Evolutionary conservation across 169 alveolate genomes (phyloP).

Genomic region (Hammondia hammondi): DNA sequence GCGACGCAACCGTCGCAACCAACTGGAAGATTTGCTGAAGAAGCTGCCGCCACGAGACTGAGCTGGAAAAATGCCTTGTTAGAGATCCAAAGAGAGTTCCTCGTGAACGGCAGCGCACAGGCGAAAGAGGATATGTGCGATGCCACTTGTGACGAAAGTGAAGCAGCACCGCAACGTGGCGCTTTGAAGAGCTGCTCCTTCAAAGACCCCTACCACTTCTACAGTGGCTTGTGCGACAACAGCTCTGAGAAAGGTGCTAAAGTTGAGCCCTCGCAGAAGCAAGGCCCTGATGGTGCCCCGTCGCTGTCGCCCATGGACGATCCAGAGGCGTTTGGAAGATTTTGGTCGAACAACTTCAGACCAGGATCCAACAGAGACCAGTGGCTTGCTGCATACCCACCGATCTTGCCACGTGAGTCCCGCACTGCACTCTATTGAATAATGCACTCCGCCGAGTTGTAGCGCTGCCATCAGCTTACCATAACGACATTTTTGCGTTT

Average conservation of each 20-base stretch:
- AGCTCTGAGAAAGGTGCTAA: background rate
- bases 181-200: background rate
- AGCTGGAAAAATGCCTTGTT: background rate
- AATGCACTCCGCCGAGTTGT: too few species aligned
- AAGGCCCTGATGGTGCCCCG: background rate
- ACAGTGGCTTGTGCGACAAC: background rate
- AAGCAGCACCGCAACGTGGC: background rate
- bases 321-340: conserved; percentile 26
- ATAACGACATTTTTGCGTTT: too few species aligned
- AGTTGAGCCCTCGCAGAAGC: background rate
- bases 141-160: background rate
- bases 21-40: background rate
- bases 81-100: background rate
- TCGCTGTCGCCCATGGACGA: background rate
- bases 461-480: too few species aligned
- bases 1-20: background rate
- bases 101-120: background rate
- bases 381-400: conserved; percentile 27
- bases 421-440: background rate
- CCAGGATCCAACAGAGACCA: background rate
- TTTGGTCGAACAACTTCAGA: conserved; percentile 24
- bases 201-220: background rate
- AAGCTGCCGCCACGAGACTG: background rate
- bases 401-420: conserved; percentile 30
- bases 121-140: background rate